Base-by-base conservation (phyloP, 768 basidiomycete genomes). In the Suillus spraguei region DNA sequence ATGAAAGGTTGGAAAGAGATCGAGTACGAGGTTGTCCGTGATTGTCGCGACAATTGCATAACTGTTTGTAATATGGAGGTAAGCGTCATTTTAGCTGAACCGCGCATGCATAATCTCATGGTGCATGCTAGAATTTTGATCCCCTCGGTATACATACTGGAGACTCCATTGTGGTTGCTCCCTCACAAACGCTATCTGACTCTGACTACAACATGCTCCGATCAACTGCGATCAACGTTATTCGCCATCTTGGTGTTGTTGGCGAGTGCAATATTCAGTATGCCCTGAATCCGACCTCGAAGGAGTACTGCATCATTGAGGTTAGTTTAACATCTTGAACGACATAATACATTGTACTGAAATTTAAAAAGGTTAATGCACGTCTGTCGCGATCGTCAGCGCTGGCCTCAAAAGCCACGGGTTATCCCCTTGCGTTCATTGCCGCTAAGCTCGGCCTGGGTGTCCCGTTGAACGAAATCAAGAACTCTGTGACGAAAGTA, bases 1-100 rank as follows among this genome's bases (percentile, higher is more conserved):
- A 99, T 99, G 97, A 99, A 99, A 79, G 97, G 97, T 3, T 99
- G 97, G 97, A 99, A 99, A 79, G 97, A 99, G 82, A 97, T 99
- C 68, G 97, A 99, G 80, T 99, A 99, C 70, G 97, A 99, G 74
- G 97, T 99, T 58, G 97, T 99, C 13, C 85, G 97, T 64, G 97
- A 99, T 77, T 98, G 95, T 80, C 84, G 93, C 66, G 94, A 99
- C 74, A 99, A 99, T 74, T 99, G 97, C 74, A 99, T 99, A 79
- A 97, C 96, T 1, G 97, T 99, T 66, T 99, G 97, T 80, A 99
- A 99, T 81, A 99, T 99, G 97, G 97, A 99, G 92, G 96, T 95
- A 55, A 63, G 90, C 74, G 11, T n/a, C 49, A 60, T 22, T 61
- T 47, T 36, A 38, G 36, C 13, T 47, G 41, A 5, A 35, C 24